Evolutionary conservation across 176 grass and related monocot species (phyloP), one percentile per base, ranked within the genome.

Genomic region (Lolium perenne): DNA sequence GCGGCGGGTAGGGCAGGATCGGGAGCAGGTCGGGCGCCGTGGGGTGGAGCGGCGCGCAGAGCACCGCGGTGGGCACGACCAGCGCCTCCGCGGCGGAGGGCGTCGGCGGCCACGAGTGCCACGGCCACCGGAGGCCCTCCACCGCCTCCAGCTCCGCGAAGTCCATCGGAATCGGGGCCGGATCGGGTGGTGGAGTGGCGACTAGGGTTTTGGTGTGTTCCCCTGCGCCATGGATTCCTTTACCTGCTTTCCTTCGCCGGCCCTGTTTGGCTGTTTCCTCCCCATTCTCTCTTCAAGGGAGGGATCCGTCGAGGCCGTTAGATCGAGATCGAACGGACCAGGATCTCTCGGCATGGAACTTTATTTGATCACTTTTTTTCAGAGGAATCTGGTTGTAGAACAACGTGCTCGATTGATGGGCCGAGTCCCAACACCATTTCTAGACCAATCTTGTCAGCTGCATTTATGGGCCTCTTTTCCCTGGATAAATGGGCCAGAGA

Each of bases 91-190:
- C 92, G n/a, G 93, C 97, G 65, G 94, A 78, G 14, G 88, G 65
- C 17, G 87, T 84, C 50, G 82, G 53, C 35, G 94, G 94, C 97
- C 97, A 99, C 25, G 94, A 71, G 78, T 99, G 94, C 97, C 94
- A 99, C 57, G 97, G 92, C 97, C 92, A 96, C 7, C 94, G 97
- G 9, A 99, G 89, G 54, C 97, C 97, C 92, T 99, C 97, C 67
- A 96, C 93, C 53, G 94, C 90, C 90, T 99, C 97, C 85, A 99
- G 87, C 97, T 99, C 94, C 45, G 90, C 89, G 87, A 99, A 99
- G 86, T 96, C 97, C 97, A 96, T 99, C 85, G 89, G 85, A 51
- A 87, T 75, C 56, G 69, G 40, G 21, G 69, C 1, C 20, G 69
- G 10, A 16, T 38, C 47, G 6, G 41, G 1, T 1, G 62, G 81